phyloP scores from a whole-genome alignment of 805 yeast species.

The Sporopachydermia lactativora region DNA sequence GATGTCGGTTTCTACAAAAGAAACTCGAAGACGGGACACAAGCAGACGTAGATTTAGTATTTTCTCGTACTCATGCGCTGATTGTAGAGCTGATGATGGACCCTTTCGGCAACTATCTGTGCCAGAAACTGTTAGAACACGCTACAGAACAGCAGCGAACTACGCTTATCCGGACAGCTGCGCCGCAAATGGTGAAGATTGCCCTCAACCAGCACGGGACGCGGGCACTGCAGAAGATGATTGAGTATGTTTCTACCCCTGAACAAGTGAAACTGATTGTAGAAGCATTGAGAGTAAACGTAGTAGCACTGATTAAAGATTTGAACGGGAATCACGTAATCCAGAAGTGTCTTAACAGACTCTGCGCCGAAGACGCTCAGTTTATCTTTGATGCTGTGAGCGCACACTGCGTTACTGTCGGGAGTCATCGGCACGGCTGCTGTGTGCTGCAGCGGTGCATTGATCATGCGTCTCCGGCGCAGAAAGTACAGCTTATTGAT shows the following conservation, averaged over 20 bases:
- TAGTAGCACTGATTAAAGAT: constrained; percentile 73
- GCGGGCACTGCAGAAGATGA: constrained; percentile 82
- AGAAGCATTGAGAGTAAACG: constrained; percentile 46
- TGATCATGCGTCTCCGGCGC: constrained; percentile 69
- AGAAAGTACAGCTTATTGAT: constrained; percentile 50
- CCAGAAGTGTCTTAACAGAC: constrained; percentile 75
- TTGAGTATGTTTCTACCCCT: constrained; percentile 61
- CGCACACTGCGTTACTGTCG: constrained; percentile 59
- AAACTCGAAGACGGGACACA: constrained; percentile 47
- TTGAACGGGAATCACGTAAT: constrained; percentile 94
- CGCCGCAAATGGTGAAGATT: constrained; percentile 60
- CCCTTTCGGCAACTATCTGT: constrained; percentile 93
- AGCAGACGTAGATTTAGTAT: constrained; percentile 34
- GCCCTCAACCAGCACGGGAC: constrained; percentile 95
- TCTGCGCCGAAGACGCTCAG: constrained; percentile 57
- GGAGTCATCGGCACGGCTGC: constrained; percentile 95
- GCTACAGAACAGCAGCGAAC: constrained; percentile 59
- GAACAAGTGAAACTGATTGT: constrained; percentile 60
- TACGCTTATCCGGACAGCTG: constrained; percentile 51
- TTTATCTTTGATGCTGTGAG: constrained; percentile 84
- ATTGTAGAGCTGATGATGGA: constrained; percentile 85
- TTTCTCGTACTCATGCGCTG: constrained; percentile 63
- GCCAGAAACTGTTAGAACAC: constrained; percentile 79
- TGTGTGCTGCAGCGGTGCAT: constrained; percentile 92
- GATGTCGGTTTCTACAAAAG: constrained; percentile 83